Conservation (phyloP, 352 stramenopile species). For the Phytophthora agathidicida region DNA sequence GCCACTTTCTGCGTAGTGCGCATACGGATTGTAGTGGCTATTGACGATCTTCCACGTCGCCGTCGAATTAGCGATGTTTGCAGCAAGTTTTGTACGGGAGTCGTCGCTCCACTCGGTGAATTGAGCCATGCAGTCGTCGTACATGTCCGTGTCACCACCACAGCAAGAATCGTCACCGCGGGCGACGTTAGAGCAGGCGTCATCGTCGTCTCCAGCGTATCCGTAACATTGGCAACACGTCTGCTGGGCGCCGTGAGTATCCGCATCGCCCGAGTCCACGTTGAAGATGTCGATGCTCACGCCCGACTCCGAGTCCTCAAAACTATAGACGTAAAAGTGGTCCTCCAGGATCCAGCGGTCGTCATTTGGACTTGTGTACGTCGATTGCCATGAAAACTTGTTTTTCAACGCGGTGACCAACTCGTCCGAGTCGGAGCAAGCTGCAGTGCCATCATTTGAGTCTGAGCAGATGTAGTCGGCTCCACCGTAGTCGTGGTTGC, state of each 20-base stretch:
- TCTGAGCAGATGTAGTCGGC: constrained; percentile 57
- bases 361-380: constrained; percentile 55
- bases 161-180: constrained; percentile 44
- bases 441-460: constrained; percentile 23
- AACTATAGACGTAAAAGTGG: constrained; percentile 56
- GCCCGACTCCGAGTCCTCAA: constrained; percentile 38
- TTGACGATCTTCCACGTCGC: constrained; percentile 73
- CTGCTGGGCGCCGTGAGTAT: constrained; percentile 49
- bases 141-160: constrained; percentile 44
- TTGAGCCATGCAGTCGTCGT: constrained; percentile 42
- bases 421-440: constrained; percentile 34
- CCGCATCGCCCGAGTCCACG: constrained; percentile 54
- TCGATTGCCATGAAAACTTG: constrained; percentile 49
- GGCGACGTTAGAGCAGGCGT: constrained; percentile 38
- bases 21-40: constrained; percentile 61
- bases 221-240: constrained; percentile 67
- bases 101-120: constrained; percentile 53
- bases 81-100: constrained; percentile 41
- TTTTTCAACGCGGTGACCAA: constrained; percentile 35
- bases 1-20: constrained; percentile 38
- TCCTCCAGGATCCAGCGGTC: constrained; percentile 55
- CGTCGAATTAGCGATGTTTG: constrained; percentile 48
- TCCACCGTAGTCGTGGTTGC: constrained; percentile 69
- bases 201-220: constrained; percentile 44
- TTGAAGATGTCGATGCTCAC: constrained; percentile 67